A percentile compares a stretch with the other conserved stretches of the same genome.
Conservation (phyloP, 129 eudicot species). For the Pittosporum tobira region DNA sequence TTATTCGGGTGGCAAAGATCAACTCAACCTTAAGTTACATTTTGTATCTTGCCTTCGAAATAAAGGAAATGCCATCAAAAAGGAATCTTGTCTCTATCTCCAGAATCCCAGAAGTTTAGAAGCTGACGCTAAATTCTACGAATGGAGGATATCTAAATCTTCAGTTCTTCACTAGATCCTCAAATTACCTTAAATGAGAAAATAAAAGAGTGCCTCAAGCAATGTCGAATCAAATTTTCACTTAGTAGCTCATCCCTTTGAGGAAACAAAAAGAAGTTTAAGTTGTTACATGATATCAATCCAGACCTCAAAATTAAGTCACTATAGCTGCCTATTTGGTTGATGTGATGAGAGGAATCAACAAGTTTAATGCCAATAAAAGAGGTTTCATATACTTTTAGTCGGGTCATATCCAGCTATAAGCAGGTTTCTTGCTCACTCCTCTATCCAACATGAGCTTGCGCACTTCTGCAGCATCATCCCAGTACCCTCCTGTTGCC, state of each 20-base stretch:
- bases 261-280: background rate
- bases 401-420: constrained; percentile 41
- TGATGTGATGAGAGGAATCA: background rate
- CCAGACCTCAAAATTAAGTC: too few relatives aligned
- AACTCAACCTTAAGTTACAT: background rate
- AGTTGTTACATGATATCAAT: background rate
- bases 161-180: constrained; percentile 3
- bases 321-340: too few relatives aligned
- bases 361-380: background rate
- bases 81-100: background rate
- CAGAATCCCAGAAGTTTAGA: background rate
- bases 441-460: constrained; percentile 38
- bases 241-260: background rate
- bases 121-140: background rate
- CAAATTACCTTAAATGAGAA: background rate
- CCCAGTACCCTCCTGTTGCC: constrained; percentile 47
- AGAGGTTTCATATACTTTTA: background rate
- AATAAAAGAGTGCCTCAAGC: background rate
- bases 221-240: background rate
- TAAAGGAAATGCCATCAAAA: background rate
- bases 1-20: background rate
- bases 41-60: background rate
- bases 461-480: constrained; percentile 44
- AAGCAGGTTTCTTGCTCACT: constrained; percentile 37
- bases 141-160: background rate